Conservation (phyloP, 2,329 filamentous ascomycete genomes). For the Zalaria obscura region DNA sequence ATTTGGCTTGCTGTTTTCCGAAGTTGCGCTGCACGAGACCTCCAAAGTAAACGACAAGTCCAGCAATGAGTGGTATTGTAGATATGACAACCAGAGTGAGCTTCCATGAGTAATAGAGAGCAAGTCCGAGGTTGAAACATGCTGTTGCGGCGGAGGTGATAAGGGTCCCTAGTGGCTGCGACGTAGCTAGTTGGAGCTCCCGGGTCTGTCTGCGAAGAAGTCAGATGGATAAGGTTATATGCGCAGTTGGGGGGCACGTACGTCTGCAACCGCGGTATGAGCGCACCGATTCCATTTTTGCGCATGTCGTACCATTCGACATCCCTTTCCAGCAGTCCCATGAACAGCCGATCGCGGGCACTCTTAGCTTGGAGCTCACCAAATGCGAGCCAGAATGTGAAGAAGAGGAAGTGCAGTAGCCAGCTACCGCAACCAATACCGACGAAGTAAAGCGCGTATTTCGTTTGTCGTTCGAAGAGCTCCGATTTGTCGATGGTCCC, state of each 20-base stretch:
- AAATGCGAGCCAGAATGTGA: slow-evolving; percentile 59
- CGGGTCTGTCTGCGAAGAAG: slow-evolving; percentile 53
- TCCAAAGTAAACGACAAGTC: slow-evolving; percentile 46
- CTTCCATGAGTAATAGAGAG: slow-evolving; percentile 70
- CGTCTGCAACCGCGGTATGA: slow-evolving; percentile 61
- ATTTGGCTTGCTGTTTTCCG: slow-evolving; percentile 50
- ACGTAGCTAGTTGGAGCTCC: slow-evolving; percentile 68
- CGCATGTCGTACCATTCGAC: slow-evolving; percentile 72
- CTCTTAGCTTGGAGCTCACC: slow-evolving; percentile 65
- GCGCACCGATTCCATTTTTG: slow-evolving; percentile 54
- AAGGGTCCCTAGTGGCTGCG: slow-evolving; percentile 62
- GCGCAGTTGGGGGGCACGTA: slow-evolving; percentile 28
- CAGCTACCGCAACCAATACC: slow-evolving; percentile 52
- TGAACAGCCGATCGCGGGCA: slow-evolving; percentile 52
- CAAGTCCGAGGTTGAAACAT: slow-evolving; percentile 52
- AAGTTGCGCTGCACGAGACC: slow-evolving; percentile 50
- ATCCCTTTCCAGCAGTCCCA: slow-evolving; percentile 54
- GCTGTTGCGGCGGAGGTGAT: slow-evolving; percentile 51
- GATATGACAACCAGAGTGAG: slow-evolving; percentile 68
- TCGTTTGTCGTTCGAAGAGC: slow-evolving; percentile 42
- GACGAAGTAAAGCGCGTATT: slow-evolving; percentile 48
- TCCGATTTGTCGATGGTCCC: slow-evolving; percentile 34
- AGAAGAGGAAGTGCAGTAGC: slow-evolving; percentile 52
- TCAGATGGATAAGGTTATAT: slow-evolving; percentile 6
- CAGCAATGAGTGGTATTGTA: slow-evolving; percentile 52